A percentile compares a stretch with the other conserved stretches of the same genome.
Conservation (phyloP, 2,329 filamentous ascomycete species). For the Colletotrichum sp. region DNA sequence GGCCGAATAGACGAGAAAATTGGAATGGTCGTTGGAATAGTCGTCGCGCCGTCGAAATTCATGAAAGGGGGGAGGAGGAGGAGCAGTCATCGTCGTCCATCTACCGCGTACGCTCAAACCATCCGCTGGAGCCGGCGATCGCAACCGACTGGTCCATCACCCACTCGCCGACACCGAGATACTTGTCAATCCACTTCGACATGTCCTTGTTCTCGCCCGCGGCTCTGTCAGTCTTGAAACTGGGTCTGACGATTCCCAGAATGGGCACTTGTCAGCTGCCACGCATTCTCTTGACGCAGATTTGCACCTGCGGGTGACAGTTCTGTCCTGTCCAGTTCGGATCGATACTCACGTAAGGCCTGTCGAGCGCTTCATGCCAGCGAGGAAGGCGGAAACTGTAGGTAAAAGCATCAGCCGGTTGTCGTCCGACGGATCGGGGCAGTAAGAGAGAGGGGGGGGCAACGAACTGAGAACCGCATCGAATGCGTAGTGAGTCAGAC, state of each 20-base stretch:
- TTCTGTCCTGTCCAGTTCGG: background rate
- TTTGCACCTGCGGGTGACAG: background rate
- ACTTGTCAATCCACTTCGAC: slow-evolving; percentile 89
- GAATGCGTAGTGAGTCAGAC: slow-evolving; percentile 92
- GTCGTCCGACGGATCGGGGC: background rate
- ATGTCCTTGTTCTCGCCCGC: slow-evolving; percentile 80
- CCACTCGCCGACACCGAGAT: slow-evolving; percentile 94
- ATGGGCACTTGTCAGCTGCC: slow-evolving; percentile 49
- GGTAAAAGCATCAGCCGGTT: background rate
- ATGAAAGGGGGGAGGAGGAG: background rate
- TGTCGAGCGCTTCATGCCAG: slow-evolving; percentile 96
- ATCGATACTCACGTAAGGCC: slow-evolving; percentile 89
- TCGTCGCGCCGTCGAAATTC: background rate
- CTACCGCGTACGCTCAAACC: slow-evolving; percentile 88
- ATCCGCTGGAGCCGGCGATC: slow-evolving; percentile 84
- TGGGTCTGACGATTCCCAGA: slow-evolving; percentile 61
- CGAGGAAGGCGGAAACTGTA: slow-evolving; percentile 91
- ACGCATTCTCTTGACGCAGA: background rate
- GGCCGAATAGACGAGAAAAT: background rate
- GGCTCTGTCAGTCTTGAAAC: slow-evolving; percentile 86
- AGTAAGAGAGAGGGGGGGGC: background rate
- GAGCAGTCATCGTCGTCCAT: background rate
- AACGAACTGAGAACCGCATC: slow-evolving; percentile 88
- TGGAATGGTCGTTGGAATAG: background rate
- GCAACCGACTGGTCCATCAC: slow-evolving; percentile 98